These are phyloP conservation scores for Beauveria caledonica DNA, from an alignment of 2,329 filamentous ascomycete genomes.

Conservation along the genomic window DNA sequence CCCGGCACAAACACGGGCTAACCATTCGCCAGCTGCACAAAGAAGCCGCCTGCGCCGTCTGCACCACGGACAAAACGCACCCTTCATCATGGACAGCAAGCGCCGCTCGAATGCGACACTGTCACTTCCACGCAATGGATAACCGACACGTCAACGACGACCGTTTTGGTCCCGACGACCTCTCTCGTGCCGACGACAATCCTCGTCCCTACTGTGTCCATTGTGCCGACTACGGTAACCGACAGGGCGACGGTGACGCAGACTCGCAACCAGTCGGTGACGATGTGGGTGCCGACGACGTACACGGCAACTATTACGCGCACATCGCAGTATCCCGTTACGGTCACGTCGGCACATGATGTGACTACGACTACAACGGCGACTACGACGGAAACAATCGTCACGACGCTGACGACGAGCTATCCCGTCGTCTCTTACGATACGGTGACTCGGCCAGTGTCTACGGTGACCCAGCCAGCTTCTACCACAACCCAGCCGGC, in stretches of 20 bases:
- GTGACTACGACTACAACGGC: conserved; percentile 1
- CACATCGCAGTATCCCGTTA: background rate
- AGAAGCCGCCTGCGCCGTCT: background rate
- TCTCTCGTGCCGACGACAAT: conserved; percentile 3
- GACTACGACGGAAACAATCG: conserved; percentile 9
- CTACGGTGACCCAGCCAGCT: conserved; percentile 14
- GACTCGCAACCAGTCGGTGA: background rate
- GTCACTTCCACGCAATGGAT: background rate
- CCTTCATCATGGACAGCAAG: background rate
- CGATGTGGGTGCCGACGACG: conserved; percentile 8
- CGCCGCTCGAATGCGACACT: conserved; percentile 7
- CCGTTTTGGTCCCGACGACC: conserved; percentile 3
- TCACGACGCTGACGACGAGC: conserved; percentile 18
- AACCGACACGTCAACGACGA: background rate
- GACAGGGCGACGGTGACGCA: background rate
- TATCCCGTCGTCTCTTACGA: conserved; percentile 25
- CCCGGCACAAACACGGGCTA: background rate
- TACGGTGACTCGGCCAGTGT: conserved; percentile 20
- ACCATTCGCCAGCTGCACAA: background rate
- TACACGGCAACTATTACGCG: background rate
- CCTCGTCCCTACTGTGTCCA: background rate
- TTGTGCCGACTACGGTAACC: background rate
- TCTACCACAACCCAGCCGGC: background rate
- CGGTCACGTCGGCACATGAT: background rate
- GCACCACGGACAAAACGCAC: background rate